Percentiles rank a stretch among this genome's conserved stretches.
Conservation (phyloP, 2,329 filamentous ascomycete genomes). For the Hymenoscyphus albidus region DNA sequence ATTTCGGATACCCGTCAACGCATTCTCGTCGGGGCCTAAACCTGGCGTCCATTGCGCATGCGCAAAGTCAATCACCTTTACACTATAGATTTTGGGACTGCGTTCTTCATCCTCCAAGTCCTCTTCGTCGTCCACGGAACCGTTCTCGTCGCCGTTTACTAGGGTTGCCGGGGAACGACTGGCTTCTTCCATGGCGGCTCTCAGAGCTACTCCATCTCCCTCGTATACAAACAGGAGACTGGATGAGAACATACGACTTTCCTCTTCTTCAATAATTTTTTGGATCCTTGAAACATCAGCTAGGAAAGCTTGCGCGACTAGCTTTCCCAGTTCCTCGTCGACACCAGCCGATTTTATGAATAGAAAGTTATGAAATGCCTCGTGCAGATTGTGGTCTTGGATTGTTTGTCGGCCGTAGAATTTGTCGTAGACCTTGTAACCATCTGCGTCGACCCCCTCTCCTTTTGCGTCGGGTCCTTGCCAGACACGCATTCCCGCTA, state of each 20-base stretch:
- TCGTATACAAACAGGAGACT: conserved; percentile 60
- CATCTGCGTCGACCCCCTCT: conserved; percentile 49
- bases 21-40: conserved; percentile 81
- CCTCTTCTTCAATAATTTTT: conserved; percentile 50
- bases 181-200: conserved; percentile 35
- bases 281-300: conserved; percentile 51
- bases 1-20: conserved; percentile 68
- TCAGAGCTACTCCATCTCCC: conserved; percentile 55
- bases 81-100: conserved; percentile 64
- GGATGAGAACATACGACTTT: conserved; percentile 59
- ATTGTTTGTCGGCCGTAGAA: conserved; percentile 55
- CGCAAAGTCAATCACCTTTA: conserved; percentile 96
- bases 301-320: conserved; percentile 52
- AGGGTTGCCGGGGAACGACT: conserved; percentile 30
- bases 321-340: conserved; percentile 53
- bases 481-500: conserved; percentile 63
- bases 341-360: conserved; percentile 57
- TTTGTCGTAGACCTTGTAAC: conserved; percentile 59
- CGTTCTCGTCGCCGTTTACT: conserved; percentile 29
- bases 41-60: conserved; percentile 80
- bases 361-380: conserved; percentile 54
- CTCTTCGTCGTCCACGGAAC: conserved; percentile 32
- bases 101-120: conserved; percentile 51
- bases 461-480: conserved; percentile 52
- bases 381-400: conserved; percentile 50